Percentiles rank a stretch among this genome's conserved stretches.
Evolutionary conservation across 306 rosid species (phyloP).

Genomic region (Adenanthera pavonina): DNA sequence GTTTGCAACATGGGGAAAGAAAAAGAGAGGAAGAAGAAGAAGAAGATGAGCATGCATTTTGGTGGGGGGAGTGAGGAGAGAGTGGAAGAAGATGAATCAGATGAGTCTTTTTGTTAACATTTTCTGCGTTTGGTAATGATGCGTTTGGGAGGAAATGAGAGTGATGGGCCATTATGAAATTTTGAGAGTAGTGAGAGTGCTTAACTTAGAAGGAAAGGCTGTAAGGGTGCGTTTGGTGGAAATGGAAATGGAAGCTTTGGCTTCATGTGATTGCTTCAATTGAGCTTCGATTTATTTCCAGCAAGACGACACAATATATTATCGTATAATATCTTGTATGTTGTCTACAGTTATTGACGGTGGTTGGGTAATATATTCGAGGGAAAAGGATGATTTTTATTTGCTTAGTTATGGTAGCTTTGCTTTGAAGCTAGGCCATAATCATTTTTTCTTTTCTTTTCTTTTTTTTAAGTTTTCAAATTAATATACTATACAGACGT

Average conservation of each 20-base stretch:
- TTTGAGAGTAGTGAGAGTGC: conserved; percentile 46
- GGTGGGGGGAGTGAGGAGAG: conserved; percentile 35
- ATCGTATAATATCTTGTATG: conserved; percentile 1
- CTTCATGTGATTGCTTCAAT: conserved; percentile 12
- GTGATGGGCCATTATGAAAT: conserved; percentile 45
- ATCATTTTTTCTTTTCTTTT: conserved; percentile 32
- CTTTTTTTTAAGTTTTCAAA: neutral
- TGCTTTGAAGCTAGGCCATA: conserved; percentile 62
- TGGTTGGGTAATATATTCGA: conserved; percentile 15
- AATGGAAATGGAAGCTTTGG: conserved; percentile 4
- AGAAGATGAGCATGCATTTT: conserved; percentile 29
- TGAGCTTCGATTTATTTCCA: neutral
- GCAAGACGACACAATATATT: neutral
- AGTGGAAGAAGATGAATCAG: conserved; percentile 28
- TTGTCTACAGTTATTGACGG: conserved; percentile 32
- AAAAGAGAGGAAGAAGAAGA: conserved; percentile 40
- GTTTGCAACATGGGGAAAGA: conserved; percentile 42
- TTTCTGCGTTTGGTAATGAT: conserved; percentile 49
- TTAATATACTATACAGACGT: neutral
- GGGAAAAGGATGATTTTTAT: conserved; percentile 17
- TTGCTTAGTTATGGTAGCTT: conserved; percentile 47
- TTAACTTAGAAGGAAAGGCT: conserved; percentile 83
- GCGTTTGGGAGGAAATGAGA: conserved; percentile 11
- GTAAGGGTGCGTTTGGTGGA: conserved; percentile 57
- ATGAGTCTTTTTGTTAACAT: conserved; percentile 40